Percentiles rank a stretch among this genome's conserved stretches.
Conservation (phyloP, 495 filamentous ascomycete species). For the Penicillium cinerascens region DNA sequence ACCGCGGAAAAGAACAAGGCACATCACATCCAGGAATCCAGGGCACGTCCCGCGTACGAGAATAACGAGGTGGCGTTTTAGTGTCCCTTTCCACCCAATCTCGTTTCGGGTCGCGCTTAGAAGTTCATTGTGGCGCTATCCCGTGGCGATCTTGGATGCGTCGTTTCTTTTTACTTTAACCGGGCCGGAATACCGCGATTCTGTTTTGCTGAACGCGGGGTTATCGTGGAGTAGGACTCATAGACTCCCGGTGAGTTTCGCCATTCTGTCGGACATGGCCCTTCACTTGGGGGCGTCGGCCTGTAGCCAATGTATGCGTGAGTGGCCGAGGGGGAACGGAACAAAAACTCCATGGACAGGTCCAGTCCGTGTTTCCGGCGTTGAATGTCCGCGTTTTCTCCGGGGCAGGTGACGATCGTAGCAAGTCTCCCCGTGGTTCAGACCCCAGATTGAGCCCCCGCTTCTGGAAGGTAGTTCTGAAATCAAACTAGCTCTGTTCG, state of each 20-base stretch:
- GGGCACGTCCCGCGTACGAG: neutral
- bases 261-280: too few relatives aligned
- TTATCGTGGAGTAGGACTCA: too few relatives aligned
- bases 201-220: too few relatives aligned
- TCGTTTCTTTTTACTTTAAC: neutral
- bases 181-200: too few relatives aligned
- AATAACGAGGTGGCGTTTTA: neutral
- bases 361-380: neutral
- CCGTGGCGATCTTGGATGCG: neutral
- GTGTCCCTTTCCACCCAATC: neutral
- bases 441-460: constrained; percentile 2
- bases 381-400: neutral
- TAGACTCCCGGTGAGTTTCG: too few relatives aligned
- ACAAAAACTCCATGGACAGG: neutral
- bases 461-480: constrained; percentile 13
- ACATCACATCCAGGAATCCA: neutral
- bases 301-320: neutral
- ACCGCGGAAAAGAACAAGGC: neutral
- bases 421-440: constrained; percentile 1
- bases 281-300: neutral
- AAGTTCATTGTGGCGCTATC: neutral
- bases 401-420: constrained; percentile 1
- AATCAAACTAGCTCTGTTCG: neutral
- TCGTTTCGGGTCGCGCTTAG: neutral
- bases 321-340: neutral